Conservation (phyloP, 495 filamentous ascomycete species). For the Niebla homalea region DNA sequence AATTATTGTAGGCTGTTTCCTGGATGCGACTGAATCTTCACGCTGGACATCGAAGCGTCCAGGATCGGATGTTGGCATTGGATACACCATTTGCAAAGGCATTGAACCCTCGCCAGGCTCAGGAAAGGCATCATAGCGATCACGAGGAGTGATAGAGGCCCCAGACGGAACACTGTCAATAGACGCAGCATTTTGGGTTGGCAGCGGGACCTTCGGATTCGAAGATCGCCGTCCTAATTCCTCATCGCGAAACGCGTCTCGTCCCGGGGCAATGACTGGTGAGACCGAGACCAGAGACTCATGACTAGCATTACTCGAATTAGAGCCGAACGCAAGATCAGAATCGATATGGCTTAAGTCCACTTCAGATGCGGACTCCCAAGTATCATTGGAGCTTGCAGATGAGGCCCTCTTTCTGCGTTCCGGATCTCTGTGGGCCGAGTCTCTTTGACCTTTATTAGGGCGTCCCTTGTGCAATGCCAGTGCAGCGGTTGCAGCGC, state of each 20-base stretch:
- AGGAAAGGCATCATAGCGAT: not conserved
- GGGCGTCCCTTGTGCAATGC: slow-evolving; percentile 31
- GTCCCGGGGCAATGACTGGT: too few relatives aligned
- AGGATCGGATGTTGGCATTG: slow-evolving; percentile 49
- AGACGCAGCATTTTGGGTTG: too few relatives aligned
- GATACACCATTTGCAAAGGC: slow-evolving; percentile 33
- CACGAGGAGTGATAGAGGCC: slow-evolving; percentile 6
- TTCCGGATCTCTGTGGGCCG: not conserved
- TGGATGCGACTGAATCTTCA: slow-evolving; percentile 35
- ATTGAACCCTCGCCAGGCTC: slow-evolving; percentile 26
- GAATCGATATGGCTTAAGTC: slow-evolving; percentile 37
- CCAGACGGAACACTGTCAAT: slow-evolving; percentile 14
- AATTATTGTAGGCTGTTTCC: slow-evolving; percentile 30
- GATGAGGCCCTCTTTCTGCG: slow-evolving; percentile 20
- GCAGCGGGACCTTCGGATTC: too few relatives aligned
- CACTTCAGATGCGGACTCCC: slow-evolving; percentile 46
- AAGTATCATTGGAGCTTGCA: slow-evolving; percentile 33
- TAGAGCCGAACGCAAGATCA: slow-evolving; percentile 42
- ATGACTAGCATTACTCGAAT: slow-evolving; percentile 26
- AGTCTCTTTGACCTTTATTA: slow-evolving; percentile 13
- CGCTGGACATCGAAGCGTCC: slow-evolving; percentile 40
- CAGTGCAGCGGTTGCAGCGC: slow-evolving; percentile 43
- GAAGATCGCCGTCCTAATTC: too few relatives aligned
- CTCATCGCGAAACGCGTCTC: too few relatives aligned
- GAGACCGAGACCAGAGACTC: slow-evolving; percentile 35